Evolutionary conservation across 306 rosid genomes (phyloP).

Genomic region (Lathyrus sativus): DNA sequence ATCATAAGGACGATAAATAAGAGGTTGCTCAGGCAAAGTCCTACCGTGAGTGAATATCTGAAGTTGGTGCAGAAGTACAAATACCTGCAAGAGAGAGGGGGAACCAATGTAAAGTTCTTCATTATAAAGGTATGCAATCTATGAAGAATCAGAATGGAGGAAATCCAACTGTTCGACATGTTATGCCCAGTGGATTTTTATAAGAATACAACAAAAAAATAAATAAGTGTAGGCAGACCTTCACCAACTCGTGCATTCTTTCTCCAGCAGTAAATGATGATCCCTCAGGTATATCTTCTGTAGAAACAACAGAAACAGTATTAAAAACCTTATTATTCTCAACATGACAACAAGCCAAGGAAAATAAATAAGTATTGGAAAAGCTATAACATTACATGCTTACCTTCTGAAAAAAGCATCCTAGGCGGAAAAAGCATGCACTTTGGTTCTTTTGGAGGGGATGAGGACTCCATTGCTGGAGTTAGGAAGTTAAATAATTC

Average conservation of each 20-base stretch:
- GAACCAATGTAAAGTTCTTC: slow-evolving; percentile 7
- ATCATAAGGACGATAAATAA: slow-evolving; percentile 58
- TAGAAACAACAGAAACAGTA: slow-evolving; percentile 33
- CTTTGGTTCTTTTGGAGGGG: slow-evolving; percentile 79
- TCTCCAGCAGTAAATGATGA: slow-evolving; percentile 80
- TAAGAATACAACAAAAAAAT: slow-evolving; percentile 9
- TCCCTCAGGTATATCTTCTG: slow-evolving; percentile 62
- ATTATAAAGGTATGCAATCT: slow-evolving; percentile 23
- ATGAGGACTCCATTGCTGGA: slow-evolving; percentile 84
- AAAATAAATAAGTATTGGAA: slow-evolving; percentile 19
- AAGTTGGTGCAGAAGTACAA: slow-evolving; percentile 89
- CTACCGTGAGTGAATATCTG: slow-evolving; percentile 77
- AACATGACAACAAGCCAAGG: slow-evolving; percentile 6
- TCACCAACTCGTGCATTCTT: slow-evolving; percentile 80
- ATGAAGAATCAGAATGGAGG: slow-evolving; percentile 27
- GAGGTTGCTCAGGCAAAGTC: slow-evolving; percentile 76
- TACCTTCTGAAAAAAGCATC: slow-evolving; percentile 57
- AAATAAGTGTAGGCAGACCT: slow-evolving; percentile 57
- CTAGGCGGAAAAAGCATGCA: slow-evolving; percentile 62
- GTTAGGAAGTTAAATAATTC: slow-evolving; percentile 37
- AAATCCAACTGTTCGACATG: slow-evolving; percentile 15
- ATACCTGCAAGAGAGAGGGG: slow-evolving; percentile 53
- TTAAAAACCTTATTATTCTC: slow-evolving; percentile 15
- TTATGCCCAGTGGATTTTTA: slow-evolving; percentile 9
- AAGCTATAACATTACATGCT: slow-evolving; percentile 17